A percentile compares a stretch with the other conserved stretches of the same genome.
phyloP scores from a whole-genome alignment of 2,329 filamentous ascomycete genomes.

The Massarina eburnea region DNA sequence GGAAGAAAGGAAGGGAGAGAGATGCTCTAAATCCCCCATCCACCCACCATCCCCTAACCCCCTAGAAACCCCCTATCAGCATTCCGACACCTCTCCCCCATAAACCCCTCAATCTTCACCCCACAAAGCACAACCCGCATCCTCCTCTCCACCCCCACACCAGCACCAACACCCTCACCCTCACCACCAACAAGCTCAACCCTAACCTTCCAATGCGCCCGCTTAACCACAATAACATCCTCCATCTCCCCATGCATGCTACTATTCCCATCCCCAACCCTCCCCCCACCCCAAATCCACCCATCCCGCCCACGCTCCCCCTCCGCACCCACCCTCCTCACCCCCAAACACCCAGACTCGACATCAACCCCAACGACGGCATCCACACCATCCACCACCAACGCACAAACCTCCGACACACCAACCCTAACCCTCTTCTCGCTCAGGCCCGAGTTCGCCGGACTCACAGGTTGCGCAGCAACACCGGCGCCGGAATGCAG shows the following conservation, averaged over 20 bases:
- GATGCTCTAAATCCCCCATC: too few species aligned
- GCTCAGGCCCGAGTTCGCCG: slow-evolving; percentile 69
- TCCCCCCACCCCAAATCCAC: slow-evolving; percentile 21
- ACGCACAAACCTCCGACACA: slow-evolving; percentile 21
- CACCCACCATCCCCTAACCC: neutral
- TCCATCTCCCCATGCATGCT: slow-evolving; percentile 5
- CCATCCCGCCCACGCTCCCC: slow-evolving; percentile 7
- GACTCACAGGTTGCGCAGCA: slow-evolving; percentile 63
- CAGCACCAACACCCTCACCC: slow-evolving; percentile 52
- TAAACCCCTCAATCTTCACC: slow-evolving; percentile 74
- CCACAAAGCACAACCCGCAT: slow-evolving; percentile 74
- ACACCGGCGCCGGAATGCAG: slow-evolving; percentile 60
- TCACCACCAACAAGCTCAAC: slow-evolving; percentile 58
- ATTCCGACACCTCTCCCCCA: slow-evolving; percentile 68
- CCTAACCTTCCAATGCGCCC: slow-evolving; percentile 48
- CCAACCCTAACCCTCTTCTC: slow-evolving; percentile 64
- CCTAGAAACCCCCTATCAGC: slow-evolving; percentile 63
- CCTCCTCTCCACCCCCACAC: slow-evolving; percentile 56
- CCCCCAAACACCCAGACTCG: slow-evolving; percentile 19
- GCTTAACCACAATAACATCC: slow-evolving; percentile 37
- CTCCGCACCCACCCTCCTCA: slow-evolving; percentile 36
- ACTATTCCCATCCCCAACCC: slow-evolving; percentile 6
- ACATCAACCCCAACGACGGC: slow-evolving; percentile 21
- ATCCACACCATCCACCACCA: slow-evolving; percentile 25
- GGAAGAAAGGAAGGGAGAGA: too few species aligned